A percentile compares a stretch with the other conserved stretches of the same genome.
phyloP scores from a whole-genome alignment of 1,284 basidiomycete genomes.

The Agaricales sp. region DNA sequence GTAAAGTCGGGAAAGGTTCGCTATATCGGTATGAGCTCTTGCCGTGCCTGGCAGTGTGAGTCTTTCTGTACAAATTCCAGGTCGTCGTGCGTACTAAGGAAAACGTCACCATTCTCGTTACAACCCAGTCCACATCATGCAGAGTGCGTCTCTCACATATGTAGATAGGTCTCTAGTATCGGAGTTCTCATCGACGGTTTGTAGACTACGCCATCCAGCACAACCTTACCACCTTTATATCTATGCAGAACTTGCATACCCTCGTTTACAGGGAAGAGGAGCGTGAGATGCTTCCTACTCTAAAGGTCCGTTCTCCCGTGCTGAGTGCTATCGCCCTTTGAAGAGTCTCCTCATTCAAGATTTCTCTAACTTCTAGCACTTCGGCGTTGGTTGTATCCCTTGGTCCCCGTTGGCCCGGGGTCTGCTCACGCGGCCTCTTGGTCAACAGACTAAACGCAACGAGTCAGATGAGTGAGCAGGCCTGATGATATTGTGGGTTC shows the following conservation, averaged over 20 bases:
- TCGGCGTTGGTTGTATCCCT: conserved; percentile 22
- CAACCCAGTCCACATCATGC: conserved; percentile 40
- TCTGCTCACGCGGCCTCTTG: conserved; percentile 29
- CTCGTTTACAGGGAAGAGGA: conserved; percentile 58
- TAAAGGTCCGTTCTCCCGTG: conserved; percentile 34
- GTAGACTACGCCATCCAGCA: conserved; percentile 37
- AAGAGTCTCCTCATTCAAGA: conserved; percentile 17
- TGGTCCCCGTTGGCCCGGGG: conserved; percentile 43
- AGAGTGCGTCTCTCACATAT: conserved; percentile 22
- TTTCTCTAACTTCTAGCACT: conserved; percentile 1
- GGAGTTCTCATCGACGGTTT: conserved; percentile 1
- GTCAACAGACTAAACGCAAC: conserved; percentile 19
- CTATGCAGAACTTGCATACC: conserved; percentile 61
- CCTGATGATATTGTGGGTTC: background rate
- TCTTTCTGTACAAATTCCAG: too few relatives aligned
- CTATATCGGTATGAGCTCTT: conserved; percentile 24
- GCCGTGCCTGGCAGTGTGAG: conserved; percentile 25
- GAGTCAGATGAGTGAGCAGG: conserved; percentile 23
- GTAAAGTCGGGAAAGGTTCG: conserved; percentile 36
- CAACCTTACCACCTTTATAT: conserved; percentile 54
- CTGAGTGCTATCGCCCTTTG: conserved; percentile 9
- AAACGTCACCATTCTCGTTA: conserved; percentile 5
- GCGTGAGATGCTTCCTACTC: conserved; percentile 55
- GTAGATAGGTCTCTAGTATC: background rate
- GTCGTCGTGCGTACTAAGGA: background rate